Conservation (phyloP, 371 early-diverging fungal species). For the Syncephalastrum racemosum region DNA sequence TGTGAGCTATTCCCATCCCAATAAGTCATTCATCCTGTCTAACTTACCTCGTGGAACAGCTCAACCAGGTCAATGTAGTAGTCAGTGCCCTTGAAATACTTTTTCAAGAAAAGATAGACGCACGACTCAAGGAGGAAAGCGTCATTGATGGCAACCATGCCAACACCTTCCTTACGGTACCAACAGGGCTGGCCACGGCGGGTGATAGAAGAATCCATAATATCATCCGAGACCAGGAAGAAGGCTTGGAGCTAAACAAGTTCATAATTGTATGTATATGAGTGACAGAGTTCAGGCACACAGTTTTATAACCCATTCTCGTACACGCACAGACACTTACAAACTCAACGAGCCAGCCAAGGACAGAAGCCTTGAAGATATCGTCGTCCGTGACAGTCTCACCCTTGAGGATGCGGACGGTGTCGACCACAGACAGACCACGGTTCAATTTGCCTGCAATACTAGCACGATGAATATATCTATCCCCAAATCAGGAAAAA, state of each 20-base stretch:
- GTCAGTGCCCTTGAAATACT: constrained; percentile 80
- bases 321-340: constrained; percentile 45
- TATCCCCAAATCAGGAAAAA: no score
- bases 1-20: background rate
- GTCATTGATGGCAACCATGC: constrained; percentile 95
- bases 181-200: constrained; percentile 97
- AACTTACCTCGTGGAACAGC: constrained; percentile 82
- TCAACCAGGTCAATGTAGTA: constrained; percentile 91
- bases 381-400: constrained; percentile 75
- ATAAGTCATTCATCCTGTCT: background rate
- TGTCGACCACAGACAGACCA: constrained; percentile 91
- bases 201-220: constrained; percentile 95
- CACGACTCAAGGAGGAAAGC: constrained; percentile 89
- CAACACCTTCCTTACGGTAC: constrained; percentile 84
- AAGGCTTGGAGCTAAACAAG: constrained; percentile 87
- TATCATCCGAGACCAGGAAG: constrained; percentile 97
- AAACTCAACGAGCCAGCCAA: constrained; percentile 96
- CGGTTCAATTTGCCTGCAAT: constrained; percentile 92
- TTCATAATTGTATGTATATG: background rate
- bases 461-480: background rate
- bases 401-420: constrained; percentile 77
- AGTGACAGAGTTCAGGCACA: background rate
- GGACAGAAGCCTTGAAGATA: constrained; percentile 81
- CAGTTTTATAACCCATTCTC: background rate
- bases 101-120: constrained; percentile 90